These are phyloP conservation scores for Fusarium citri DNA, from an alignment of 2,329 filamentous ascomycete genomes.

Conservation along the genomic window DNA sequence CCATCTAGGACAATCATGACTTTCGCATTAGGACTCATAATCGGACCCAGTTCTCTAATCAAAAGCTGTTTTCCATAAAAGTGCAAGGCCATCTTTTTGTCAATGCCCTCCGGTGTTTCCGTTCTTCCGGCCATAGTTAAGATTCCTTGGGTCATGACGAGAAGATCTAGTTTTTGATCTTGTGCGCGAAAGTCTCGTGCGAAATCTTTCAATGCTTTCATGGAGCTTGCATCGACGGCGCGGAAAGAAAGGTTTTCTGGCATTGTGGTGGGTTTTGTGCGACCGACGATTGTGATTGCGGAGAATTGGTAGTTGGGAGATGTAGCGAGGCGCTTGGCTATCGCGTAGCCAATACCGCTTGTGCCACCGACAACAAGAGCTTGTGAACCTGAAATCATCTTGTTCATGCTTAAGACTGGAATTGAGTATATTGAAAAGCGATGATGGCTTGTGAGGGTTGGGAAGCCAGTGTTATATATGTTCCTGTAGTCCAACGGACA, in stretches of 20 bases:
- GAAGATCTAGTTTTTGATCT: conserved; percentile 50
- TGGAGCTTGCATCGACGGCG: conserved; percentile 50
- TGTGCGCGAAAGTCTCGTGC: conserved; percentile 44
- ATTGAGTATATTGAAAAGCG: no score
- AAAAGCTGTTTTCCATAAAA: conserved; percentile 60
- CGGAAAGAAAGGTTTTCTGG: conserved; percentile 52
- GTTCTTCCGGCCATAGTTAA: conserved; percentile 51
- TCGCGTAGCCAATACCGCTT: conserved; percentile 52
- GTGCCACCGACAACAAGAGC: conserved; percentile 52
- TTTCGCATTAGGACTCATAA: conserved; percentile 51
- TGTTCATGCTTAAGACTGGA: neutral
- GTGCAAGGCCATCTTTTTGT: conserved; percentile 59
- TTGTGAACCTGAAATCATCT: neutral
- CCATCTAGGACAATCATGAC: conserved; percentile 55
- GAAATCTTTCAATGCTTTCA: conserved; percentile 51
- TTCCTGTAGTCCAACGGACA: neutral
- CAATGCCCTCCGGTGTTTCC: conserved; percentile 58
- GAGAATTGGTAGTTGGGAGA: conserved; percentile 39
- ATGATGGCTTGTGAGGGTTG: neutral
- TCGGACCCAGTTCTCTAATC: conserved; percentile 54
- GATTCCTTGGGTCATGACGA: conserved; percentile 55
- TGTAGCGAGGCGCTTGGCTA: conserved; percentile 50
- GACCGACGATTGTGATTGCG: conserved; percentile 50
- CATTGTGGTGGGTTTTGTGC: conserved; percentile 47
- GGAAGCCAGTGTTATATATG: neutral